Evolutionary conservation across 2,329 filamentous ascomycete genomes (phyloP).

Genomic region (Penicillium hordei): DNA sequence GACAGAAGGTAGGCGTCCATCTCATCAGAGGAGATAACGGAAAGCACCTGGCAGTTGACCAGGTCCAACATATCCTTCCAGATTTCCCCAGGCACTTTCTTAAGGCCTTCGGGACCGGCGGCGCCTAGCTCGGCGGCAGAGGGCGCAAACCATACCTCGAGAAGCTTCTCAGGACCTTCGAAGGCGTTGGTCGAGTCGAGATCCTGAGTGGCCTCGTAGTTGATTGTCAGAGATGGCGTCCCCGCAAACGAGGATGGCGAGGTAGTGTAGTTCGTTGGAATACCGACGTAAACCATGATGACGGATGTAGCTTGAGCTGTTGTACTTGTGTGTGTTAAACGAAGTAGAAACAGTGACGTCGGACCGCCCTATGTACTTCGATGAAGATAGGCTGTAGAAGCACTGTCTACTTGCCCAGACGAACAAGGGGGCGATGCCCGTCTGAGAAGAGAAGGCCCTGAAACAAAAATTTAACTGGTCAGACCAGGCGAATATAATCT

Average conservation of each 20-base stretch:
- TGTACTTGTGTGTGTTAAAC: slow-evolving; percentile 13
- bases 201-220: slow-evolving; percentile 88
- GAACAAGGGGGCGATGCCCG: slow-evolving; percentile 84
- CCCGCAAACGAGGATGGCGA: slow-evolving; percentile 74
- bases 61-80: slow-evolving; percentile 98
- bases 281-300: slow-evolving; percentile 76
- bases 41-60: slow-evolving; percentile 97
- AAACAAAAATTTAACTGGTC: slow-evolving; percentile 73
- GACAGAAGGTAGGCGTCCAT: slow-evolving; percentile 96
- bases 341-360: slow-evolving; percentile 21
- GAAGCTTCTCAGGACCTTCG: slow-evolving; percentile 94
- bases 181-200: slow-evolving; percentile 95
- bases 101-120: slow-evolving; percentile 74
- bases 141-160: slow-evolving; percentile 97
- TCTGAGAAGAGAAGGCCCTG: slow-evolving; percentile 97
- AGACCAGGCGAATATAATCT: slow-evolving; percentile 67
- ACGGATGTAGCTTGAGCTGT: slow-evolving; percentile 25
- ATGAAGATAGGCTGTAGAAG: slow-evolving; percentile 61
- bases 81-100: slow-evolving; percentile 75
- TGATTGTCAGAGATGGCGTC: slow-evolving; percentile 91
- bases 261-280: slow-evolving; percentile 77
- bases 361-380: slow-evolving; percentile 25
- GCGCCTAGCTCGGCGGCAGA: slow-evolving; percentile 68
- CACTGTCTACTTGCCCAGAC: slow-evolving; percentile 96
- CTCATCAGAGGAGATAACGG: slow-evolving; percentile 86